Conservation (phyloP, 208 protist genomes). For the Crithidia mellificae region DNA sequence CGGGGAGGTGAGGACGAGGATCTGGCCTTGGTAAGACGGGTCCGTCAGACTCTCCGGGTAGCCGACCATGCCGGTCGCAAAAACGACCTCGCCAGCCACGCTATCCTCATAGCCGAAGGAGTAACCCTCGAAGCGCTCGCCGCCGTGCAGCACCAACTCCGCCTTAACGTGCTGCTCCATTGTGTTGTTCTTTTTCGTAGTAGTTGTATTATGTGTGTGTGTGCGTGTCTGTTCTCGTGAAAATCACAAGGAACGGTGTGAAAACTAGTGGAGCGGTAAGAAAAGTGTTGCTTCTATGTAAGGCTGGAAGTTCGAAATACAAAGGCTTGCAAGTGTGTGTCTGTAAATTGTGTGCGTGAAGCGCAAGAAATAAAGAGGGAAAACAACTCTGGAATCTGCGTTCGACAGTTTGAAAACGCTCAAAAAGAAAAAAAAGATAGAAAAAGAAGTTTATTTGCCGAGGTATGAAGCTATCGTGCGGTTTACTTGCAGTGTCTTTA, state of each 20-base stretch:
- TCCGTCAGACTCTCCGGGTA: constrained; percentile 96
- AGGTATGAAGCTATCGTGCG: not conserved
- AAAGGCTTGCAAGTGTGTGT: too few species aligned
- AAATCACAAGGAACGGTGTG: too few species aligned
- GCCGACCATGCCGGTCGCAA: constrained; percentile 95
- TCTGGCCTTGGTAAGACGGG: constrained; percentile 98
- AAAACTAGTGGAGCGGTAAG: too few species aligned
- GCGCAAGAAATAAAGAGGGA: not conserved
- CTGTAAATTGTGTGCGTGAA: not conserved
- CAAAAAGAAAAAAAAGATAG: constrained; percentile 2
- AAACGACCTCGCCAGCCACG: constrained; percentile 91
- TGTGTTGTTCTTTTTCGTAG: not conserved
- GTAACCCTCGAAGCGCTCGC: constrained; percentile 91
- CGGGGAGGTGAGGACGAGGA: constrained; percentile 97
- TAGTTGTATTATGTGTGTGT: not conserved
- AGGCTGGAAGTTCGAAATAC: too few species aligned
- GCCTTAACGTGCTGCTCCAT: constrained; percentile 56
- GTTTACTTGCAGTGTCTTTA: not conserved
- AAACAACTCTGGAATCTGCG: too few species aligned
- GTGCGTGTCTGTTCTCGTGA: constrained; percentile 13
- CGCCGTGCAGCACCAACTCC: constrained; percentile 93
- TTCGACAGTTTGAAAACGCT: too few species aligned
- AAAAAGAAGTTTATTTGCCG: not conserved
- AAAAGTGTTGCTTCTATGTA: too few species aligned
- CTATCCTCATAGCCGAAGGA: constrained; percentile 95